Evolutionary conservation across 1,139 yeast genomes (phyloP).

Genomic region (Diutina scorzettiae): DNA sequence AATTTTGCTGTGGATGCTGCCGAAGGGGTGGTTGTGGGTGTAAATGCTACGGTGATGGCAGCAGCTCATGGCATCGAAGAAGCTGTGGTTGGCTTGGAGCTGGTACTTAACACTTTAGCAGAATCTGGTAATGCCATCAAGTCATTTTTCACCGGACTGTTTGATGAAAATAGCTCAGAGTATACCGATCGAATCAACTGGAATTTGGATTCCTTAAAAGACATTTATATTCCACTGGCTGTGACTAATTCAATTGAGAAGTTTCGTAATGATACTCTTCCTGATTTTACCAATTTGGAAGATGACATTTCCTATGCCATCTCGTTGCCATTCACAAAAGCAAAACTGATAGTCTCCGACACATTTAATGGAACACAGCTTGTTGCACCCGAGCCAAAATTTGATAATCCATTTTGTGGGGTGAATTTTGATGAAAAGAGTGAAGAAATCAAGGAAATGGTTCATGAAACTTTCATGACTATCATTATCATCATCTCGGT

Average conservation of each 20-base stretch:
- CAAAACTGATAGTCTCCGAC: not conserved
- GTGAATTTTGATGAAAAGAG: not conserved
- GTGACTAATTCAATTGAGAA: not conserved
- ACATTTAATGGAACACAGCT: not conserved
- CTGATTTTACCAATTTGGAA: not conserved
- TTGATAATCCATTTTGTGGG: not conserved
- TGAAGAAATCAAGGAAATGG: not conserved
- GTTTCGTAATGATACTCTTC: slow-evolving; percentile 1
- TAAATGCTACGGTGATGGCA: not conserved
- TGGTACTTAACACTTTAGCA: not conserved
- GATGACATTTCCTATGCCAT: not conserved
- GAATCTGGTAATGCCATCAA: not conserved
- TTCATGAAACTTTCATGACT: not conserved
- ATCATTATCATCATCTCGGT: not conserved
- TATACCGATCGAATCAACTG: not conserved
- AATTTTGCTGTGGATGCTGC: slow-evolving; percentile 2
- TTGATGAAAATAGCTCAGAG: not conserved
- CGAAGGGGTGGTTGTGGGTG: not conserved
- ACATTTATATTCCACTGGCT: not conserved
- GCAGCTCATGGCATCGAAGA: slow-evolving; percentile 2
- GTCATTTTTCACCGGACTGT: not conserved
- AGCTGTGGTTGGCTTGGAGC: not conserved
- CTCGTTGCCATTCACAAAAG: not conserved
- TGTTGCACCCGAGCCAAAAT: not conserved
- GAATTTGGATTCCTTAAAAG: not conserved